A percentile compares a stretch with the other conserved stretches of the same genome.
Evolutionary conservation across 345 rosid species (phyloP).

Genomic region (Ceriops zippeliana): DNA sequence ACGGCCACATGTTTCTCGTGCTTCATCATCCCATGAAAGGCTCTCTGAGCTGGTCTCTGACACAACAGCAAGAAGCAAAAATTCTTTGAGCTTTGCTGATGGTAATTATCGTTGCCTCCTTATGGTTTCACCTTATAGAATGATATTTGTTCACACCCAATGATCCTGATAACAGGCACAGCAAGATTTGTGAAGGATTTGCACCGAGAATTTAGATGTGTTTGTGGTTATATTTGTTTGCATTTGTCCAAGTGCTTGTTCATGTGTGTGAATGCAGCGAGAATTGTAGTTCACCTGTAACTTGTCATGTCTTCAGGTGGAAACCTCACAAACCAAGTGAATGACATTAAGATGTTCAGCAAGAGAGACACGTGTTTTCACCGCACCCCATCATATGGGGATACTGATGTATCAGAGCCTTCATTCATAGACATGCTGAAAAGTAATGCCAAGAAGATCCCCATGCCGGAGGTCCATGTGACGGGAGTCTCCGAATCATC

Average conservation of each 20-base stretch:
- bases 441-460: conserved; percentile 37
- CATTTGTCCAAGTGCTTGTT: not conserved
- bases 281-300: not conserved
- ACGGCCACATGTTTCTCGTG: conserved; percentile 17
- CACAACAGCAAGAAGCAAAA: not conserved
- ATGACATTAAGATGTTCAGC: conserved; percentile 27
- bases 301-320: conserved; percentile 7
- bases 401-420: conserved; percentile 50
- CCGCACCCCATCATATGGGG: conserved; percentile 43
- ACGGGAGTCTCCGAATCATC: conserved; percentile 20
- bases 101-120: conserved; percentile 9
- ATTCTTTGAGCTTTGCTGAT: conserved; percentile 7
- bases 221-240: too few relatives aligned
- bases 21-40: conserved; percentile 22
- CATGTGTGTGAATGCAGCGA: not conserved
- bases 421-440: conserved; percentile 81
- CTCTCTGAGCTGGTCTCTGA: conserved; percentile 22
- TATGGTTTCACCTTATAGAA: not conserved
- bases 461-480: conserved; percentile 11
- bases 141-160: not conserved
- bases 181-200: not conserved
- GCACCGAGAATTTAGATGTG: not conserved
- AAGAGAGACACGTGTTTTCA: conserved; percentile 48
- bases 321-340: conserved; percentile 12
- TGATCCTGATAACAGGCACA: not conserved